Base-by-base conservation (phyloP, 2,329 filamentous ascomycete species). In the Cordyceps javanica region DNA sequence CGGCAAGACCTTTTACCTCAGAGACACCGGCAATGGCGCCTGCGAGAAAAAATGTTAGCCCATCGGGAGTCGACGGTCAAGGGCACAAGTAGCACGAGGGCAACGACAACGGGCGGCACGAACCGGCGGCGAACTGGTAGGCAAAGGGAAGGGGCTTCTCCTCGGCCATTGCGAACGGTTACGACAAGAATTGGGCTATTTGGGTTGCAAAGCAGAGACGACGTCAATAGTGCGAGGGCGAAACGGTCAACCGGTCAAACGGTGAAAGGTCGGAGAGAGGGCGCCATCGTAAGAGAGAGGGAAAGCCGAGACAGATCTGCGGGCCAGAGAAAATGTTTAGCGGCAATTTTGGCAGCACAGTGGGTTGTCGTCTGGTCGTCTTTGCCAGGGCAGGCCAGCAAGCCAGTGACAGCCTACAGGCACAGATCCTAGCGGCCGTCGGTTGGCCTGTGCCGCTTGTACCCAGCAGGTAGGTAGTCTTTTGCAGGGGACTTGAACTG, bases 11-110 rank as follows among this genome's bases (percentile, higher is more conserved):
- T 25, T 5, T 56, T 45, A 92, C 91, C 84, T 99, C 94, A 67
- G 93, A 97, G 64, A 99, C 92, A 81, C 94, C 94, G 70, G 94
- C 94, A 71, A 99, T 89, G 72, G 94, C 94, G 78, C 88, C 87
- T 90, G 66, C 38, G 65, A 44, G 45, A 38, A 48, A 30, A 49
- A 26, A 55, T n/a, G 41, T 61, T 48, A 60, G 42, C 60, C 14
- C 68, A 64, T 58, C 36, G 13, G 39, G 13, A 46, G 28, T 38
- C 41, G n/a, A 44, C 30, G 21, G 46, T 34, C 26, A 26, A 26
- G 42, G 14, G 26, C 8, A 25, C 30, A n/a, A 23, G 55, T 10
- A 30, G 11, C 38, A 45, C 39, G 39, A 41, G 55, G 26, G 45
- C 45, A 6, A 36, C 42, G 41, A 48, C 5, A 19, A n/a, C 26